phyloP scores from a whole-genome alignment of 1,284 basidiomycete species.

The Cryptococcus maquisensis region DNA sequence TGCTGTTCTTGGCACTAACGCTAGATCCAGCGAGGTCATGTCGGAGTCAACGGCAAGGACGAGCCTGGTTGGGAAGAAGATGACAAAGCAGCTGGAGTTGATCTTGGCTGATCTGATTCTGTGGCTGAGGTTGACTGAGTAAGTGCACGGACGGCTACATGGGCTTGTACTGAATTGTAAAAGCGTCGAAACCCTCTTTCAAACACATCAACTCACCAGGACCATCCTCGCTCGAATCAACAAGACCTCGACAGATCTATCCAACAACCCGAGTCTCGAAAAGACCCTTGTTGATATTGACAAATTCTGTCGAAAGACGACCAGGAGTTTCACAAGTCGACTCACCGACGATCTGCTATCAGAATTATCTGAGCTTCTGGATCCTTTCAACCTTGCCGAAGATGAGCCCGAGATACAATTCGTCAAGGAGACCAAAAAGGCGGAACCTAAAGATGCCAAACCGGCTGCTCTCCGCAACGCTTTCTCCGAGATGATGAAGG shows the following conservation, averaged over 20 bases:
- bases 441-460: background rate
- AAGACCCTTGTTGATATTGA: slow-evolving; percentile 40
- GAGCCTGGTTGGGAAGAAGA: slow-evolving; percentile 57
- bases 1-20: slow-evolving; percentile 52
- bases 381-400: slow-evolving; percentile 34
- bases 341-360: slow-evolving; percentile 45
- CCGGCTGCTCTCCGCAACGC: slow-evolving; percentile 28
- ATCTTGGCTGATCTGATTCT: slow-evolving; percentile 71
- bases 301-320: slow-evolving; percentile 42
- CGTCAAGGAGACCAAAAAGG: slow-evolving; percentile 15
- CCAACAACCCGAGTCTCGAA: slow-evolving; percentile 25
- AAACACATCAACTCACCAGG: slow-evolving; percentile 75
- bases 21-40: slow-evolving; percentile 2
- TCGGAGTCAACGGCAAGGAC: slow-evolving; percentile 41
- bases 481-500: slow-evolving; percentile 46
- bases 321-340: slow-evolving; percentile 40
- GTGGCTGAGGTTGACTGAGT: slow-evolving; percentile 86
- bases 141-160: slow-evolving; percentile 12
- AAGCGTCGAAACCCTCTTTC: slow-evolving; percentile 72
- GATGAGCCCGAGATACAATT: slow-evolving; percentile 43
- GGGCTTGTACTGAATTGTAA: background rate
- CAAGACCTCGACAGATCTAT: slow-evolving; percentile 28
- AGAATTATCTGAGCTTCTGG: slow-evolving; percentile 45
- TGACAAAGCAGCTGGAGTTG: slow-evolving; percentile 71
- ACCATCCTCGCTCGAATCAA: slow-evolving; percentile 61